A percentile compares a stretch with the other conserved stretches of the same genome.
These are phyloP conservation scores for Mycena vulgaris DNA, from an alignment of 768 basidiomycete species.

Conservation along the genomic window DNA sequence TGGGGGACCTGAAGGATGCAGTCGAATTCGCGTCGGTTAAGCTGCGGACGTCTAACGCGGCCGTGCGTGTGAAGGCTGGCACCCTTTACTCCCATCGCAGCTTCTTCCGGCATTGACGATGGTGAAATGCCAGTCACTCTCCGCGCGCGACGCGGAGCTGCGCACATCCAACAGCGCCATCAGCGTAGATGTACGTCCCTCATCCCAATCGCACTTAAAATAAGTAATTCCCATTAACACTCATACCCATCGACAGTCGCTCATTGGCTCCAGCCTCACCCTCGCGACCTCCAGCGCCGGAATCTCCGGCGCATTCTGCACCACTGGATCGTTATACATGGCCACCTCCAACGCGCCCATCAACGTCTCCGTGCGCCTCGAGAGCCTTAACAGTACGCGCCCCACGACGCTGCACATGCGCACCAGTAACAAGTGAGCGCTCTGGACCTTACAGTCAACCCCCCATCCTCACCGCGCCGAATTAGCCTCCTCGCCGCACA, in stretches of 20 bases:
- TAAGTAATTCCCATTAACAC: too few relatives aligned
- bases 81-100: background rate
- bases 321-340: conserved; percentile 47
- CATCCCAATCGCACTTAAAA: too few relatives aligned
- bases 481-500: too few relatives aligned
- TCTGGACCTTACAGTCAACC: too few relatives aligned
- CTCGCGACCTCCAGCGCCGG: conserved; percentile 51
- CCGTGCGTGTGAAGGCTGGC: conserved; percentile 8
- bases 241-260: conserved; percentile 46
- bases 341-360: conserved; percentile 46
- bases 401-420: conserved; percentile 29
- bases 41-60: conserved; percentile 16
- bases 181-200: conserved; percentile 9
- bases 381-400: background rate
- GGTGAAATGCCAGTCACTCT: conserved; percentile 11
- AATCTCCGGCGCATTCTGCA: conserved; percentile 54
- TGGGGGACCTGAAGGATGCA: conserved; percentile 5
- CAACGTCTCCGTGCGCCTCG: conserved; percentile 4
- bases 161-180: conserved; percentile 27
- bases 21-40: conserved; percentile 6
- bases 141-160: background rate
- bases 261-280: conserved; percentile 43
- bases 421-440: too few relatives aligned
- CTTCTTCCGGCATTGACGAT: background rate
- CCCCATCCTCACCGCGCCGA: too few relatives aligned